These are phyloP conservation scores for Daldinia concentrica DNA, from an alignment of 495 filamentous ascomycete species.

Conservation along the genomic window DNA sequence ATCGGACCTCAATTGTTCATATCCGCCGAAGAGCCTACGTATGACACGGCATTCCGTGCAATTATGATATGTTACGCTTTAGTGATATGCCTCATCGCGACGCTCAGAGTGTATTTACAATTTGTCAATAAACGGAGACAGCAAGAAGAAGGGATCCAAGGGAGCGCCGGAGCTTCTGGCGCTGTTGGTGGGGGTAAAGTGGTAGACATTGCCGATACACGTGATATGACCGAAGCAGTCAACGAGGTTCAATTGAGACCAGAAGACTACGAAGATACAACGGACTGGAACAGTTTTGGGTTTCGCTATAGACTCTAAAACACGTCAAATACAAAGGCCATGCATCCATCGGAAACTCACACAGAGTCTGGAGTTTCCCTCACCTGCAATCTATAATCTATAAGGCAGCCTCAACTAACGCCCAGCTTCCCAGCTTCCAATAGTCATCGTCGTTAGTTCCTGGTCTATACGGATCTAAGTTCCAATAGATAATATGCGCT, in stretches of 20 bases:
- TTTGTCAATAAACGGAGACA: slow-evolving; percentile 53
- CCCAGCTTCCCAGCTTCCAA: neutral
- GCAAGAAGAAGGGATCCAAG: slow-evolving; percentile 53
- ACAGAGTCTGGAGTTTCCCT: neutral
- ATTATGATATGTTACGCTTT: slow-evolving; percentile 64
- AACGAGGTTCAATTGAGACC: slow-evolving; percentile 51
- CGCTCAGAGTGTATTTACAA: slow-evolving; percentile 55
- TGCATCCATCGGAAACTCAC: neutral
- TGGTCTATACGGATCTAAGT: neutral
- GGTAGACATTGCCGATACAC: slow-evolving; percentile 40
- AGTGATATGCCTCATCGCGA: slow-evolving; percentile 50
- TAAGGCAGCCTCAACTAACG: neutral
- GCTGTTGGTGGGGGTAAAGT: slow-evolving; percentile 57
- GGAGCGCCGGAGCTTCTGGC: slow-evolving; percentile 53
- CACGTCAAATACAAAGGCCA: neutral
- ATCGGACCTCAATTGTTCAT: slow-evolving; percentile 49
- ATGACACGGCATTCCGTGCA: slow-evolving; percentile 58
- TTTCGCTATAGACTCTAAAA: slow-evolving; percentile 60
- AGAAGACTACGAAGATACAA: slow-evolving; percentile 61
- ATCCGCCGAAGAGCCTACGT: slow-evolving; percentile 45
- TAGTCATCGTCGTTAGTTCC: neutral
- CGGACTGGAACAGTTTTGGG: slow-evolving; percentile 62
- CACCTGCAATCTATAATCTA: neutral
- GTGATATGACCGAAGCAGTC: slow-evolving; percentile 46
- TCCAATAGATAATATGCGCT: neutral